Base-by-base conservation (phyloP, 2,329 filamentous ascomycete genomes). In the Penicillium sclerotigenum region DNA sequence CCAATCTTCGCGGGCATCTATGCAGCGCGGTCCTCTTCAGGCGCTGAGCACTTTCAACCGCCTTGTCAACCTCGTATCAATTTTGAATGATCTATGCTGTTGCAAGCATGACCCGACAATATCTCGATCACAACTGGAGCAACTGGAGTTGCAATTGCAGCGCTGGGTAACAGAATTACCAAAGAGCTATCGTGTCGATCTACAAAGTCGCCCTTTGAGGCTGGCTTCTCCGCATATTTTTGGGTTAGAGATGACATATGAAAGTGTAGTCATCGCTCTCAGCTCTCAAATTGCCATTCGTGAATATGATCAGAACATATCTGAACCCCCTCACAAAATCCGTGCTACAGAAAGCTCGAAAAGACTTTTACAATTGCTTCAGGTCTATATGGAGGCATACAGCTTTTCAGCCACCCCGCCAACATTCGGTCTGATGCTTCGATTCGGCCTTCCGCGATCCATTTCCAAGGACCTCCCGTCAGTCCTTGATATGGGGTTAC, bases 1-100 rank as follows among this genome's bases (percentile, higher is more conserved):
- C 46, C 64, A 67, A 33, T 58, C 63, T 26, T 60, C 65, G 22
- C 65, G 64, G 3, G 61, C 64, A 26, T 63, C 68, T 7, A 72
- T 73, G 52, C 68, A 69, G 34, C 70, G 71, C 18, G 71, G 74
- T 11, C 75, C 75, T 4, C 71, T 79, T 13, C 73, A 79, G 42
- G 73, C 77, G 5, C 66, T 81, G 22, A 84, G 81, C 64, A 81
- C 77, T 6, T 82, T 83, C 65, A 83, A 83, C 57, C 72, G 74
- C 28, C 69, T 84, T 18, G 67, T 81, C 0, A 71, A 73, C 13
- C 61, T 79, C 37, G 63, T 72, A 43, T 67, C 65, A 16, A 68
- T 72, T 16, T 28, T 72, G 43, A 73, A 72, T 47, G 71, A 72
- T 14, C 50, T 72, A 24, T 72, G 69, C 37, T 70, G 57, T 54